A percentile compares a stretch with the other conserved stretches of the same genome.
These are phyloP conservation scores for Effrenium voratum DNA, from an alignment of 73 alveolate species.

Conservation along the genomic window DNA sequence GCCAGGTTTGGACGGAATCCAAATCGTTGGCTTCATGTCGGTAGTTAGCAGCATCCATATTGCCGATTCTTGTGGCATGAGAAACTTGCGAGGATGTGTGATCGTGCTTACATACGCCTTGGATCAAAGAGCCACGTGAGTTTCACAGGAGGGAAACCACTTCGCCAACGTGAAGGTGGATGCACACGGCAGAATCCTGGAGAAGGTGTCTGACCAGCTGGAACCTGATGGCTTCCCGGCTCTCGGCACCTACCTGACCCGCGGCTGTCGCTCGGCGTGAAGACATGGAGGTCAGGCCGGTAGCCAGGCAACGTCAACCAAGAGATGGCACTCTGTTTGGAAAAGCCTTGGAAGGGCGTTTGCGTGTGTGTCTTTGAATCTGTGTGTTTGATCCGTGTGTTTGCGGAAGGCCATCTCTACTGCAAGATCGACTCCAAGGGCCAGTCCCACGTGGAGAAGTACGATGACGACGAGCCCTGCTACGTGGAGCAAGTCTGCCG, in stretches of 20 bases:
- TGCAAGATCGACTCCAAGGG: conserved; percentile 6
- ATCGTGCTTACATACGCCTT: no score
- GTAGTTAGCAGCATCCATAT: not conserved
- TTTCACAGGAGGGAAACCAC: not conserved
- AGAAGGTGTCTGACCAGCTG: not conserved
- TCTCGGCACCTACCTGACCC: not conserved
- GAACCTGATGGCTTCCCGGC: conserved; percentile 30
- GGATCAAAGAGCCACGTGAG: no score
- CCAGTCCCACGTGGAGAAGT: not conserved
- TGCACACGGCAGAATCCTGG: not conserved
- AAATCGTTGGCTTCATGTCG: no score
- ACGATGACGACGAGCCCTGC: conserved; percentile 58
- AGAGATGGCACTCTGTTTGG: no score
- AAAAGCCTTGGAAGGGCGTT: no score
- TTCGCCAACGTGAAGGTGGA: not conserved
- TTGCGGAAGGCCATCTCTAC: not conserved
- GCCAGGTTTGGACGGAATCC: no score
- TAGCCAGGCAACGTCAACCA: no score
- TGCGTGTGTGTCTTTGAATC: no score
- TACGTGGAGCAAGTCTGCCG: conserved; percentile 50
- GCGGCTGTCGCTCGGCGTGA: no score
- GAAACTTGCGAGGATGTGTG: no score
- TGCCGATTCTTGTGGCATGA: not conserved
- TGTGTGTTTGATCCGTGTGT: no score
- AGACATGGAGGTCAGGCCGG: no score